phyloP scores from a whole-genome alignment of 805 yeast genomes.

The Pichia membranifaciens region DNA sequence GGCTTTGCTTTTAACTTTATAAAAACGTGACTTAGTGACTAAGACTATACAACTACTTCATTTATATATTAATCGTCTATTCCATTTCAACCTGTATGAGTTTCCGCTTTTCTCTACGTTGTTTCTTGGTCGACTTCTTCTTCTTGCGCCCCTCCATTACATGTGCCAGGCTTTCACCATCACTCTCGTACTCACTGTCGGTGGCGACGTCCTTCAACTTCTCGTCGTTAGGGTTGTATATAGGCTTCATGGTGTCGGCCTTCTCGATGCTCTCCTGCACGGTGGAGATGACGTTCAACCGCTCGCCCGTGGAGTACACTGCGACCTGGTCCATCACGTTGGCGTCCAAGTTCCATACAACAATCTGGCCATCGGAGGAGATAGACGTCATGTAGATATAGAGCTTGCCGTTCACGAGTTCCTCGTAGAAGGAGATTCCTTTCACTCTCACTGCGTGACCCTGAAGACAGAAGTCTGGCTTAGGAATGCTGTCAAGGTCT shows the following conservation, averaged over 20 bases:
- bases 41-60: too few relatives aligned
- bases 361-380: slow-evolving; percentile 89
- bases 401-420: slow-evolving; percentile 30
- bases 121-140: slow-evolving; percentile 34
- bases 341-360: slow-evolving; percentile 69
- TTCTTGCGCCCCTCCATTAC: slow-evolving; percentile 46
- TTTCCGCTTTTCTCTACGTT: slow-evolving; percentile 36
- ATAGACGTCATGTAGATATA: slow-evolving; percentile 59
- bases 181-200: slow-evolving; percentile 72
- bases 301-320: slow-evolving; percentile 83
- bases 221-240: slow-evolving; percentile 33
- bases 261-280: slow-evolving; percentile 77
- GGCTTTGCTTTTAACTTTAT: too few relatives aligned
- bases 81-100: slow-evolving; percentile 52
- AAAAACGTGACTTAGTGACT: too few relatives aligned
- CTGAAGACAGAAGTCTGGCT: slow-evolving; percentile 52
- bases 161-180: slow-evolving; percentile 59
- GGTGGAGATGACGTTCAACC: slow-evolving; percentile 79
- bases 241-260: slow-evolving; percentile 54
- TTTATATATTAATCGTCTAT: slow-evolving; percentile 28
- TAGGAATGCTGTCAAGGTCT: slow-evolving; percentile 13
- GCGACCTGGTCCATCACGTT: slow-evolving; percentile 71
- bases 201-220: slow-evolving; percentile 37
- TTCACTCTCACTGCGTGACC: slow-evolving; percentile 89
- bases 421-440: slow-evolving; percentile 53